Evolutionary conservation across 352 stramenopile genomes (phyloP).

Genomic region (Aphanomyces euteiches): DNA sequence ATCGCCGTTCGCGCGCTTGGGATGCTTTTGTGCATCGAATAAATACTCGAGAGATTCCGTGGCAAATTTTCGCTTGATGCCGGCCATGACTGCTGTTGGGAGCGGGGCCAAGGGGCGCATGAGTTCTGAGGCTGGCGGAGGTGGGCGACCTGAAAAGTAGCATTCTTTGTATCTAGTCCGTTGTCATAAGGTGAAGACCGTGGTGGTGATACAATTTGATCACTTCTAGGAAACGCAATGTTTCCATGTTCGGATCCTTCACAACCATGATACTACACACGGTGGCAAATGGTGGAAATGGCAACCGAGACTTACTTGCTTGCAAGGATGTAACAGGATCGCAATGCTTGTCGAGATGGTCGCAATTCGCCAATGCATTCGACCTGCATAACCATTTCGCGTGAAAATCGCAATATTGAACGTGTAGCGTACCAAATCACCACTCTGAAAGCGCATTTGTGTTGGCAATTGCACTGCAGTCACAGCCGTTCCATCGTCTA

Average conservation of each 20-base stretch:
- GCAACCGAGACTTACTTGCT: constrained; percentile 5
- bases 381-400: neutral
- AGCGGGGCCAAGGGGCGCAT: constrained; percentile 13
- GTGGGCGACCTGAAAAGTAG: constrained; percentile 16
- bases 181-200: neutral
- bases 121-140: neutral
- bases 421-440: constrained; percentile 9
- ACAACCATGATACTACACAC: constrained; percentile 17
- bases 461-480: constrained; percentile 12
- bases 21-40: neutral
- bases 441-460: neutral
- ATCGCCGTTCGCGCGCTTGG: neutral
- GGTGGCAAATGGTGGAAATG: neutral
- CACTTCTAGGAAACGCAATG: constrained; percentile 28
- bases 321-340: constrained; percentile 16
- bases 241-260: constrained; percentile 30
- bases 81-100: constrained; percentile 17
- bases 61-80: constrained; percentile 29
- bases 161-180: constrained; percentile 22
- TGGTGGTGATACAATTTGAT: constrained; percentile 13
- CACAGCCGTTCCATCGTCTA: constrained; percentile 26
- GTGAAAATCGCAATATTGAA: too few species aligned
- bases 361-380: constrained; percentile 27
- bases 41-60: constrained; percentile 8
- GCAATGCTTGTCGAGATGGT: neutral